Evolutionary conservation across 2,329 filamentous ascomycete species (phyloP), one percentile per base, ranked within the genome.

Genomic region (Dothidotthia symphoricarpi): DNA sequence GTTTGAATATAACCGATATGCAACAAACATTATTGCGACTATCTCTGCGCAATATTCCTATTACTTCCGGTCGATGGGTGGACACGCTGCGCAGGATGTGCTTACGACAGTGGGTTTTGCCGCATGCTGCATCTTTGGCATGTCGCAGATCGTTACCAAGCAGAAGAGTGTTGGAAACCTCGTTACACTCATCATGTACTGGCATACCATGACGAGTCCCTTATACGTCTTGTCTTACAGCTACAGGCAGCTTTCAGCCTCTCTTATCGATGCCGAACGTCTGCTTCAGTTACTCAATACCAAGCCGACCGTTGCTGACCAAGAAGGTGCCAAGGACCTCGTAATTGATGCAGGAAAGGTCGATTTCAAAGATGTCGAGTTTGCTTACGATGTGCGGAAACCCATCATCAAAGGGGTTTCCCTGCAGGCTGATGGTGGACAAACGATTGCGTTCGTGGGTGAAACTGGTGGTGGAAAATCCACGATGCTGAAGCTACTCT

Each of bases 111-210:
- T 75, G 28, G 74, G 75, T 3, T 69, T 78, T 38, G 52, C 76
- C 27, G 64, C 72, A 45, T 71, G 69, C 48, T 67, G 73, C 56
- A 59, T 78, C 34, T 68, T 81, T 11, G 78, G 76, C 3, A 71
- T 76, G 6, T 73, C 75, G 39, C 71, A 77, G 45, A 75, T 82
- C 24, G 64, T 71, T 0, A 66, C 68, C 25, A 74, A 74, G 1
- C 56, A 61, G 7, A 73, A 72, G 29, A 69, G 75, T 0, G 68
- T 82, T 10, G 81, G 81, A 27, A 75, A 75, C 42, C 82, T 87
- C 44, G 77, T 86, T 4, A 81, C 81, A 13, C 63, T 87, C 16
- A 69, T 83, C 12, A 74, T 77, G 24, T 86, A 85, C 61, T 87
- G 83, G 83, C 41, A 53, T 13, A 64, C 63, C 0, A 67, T 73